Evolutionary conservation across 805 yeast species (phyloP), one percentile per base, ranked within the genome.

Genomic region (Nakazawaea populi): DNA sequence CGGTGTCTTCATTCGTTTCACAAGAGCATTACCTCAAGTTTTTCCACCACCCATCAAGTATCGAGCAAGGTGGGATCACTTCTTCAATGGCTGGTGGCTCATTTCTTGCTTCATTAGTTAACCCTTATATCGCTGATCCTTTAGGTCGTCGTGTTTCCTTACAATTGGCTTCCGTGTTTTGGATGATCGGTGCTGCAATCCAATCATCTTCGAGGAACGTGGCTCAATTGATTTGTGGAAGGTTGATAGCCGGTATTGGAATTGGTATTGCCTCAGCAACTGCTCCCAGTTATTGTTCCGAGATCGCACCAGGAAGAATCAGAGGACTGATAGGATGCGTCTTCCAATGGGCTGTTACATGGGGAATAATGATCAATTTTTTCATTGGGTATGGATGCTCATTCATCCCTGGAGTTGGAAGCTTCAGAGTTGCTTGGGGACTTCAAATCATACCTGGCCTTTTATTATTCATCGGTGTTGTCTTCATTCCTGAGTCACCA

Each of bases 191-290:
- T 40, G 77, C 72, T 10, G 62, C 72, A 32, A 72, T 80, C 47
- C 83, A 80, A 59, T 64, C 77, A 44, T 73, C 82, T 6, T 60
- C 80, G 3, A 63, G 56, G 47, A 46, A 52, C 1, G 65, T 78
- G 24, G 82, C 79, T 11, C 84, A 79, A 56, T 62, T 80, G 38
- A 77, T 76, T 53, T 82, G 76, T 38, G 84, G 85, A 10, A 67
- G 84, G 52, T 67, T 79, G 29, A 58, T 80, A 45, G 82, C 79
- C 56, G 85, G 85, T 28, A 58, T 77, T 14, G 79, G 77, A 28
- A 67, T 80, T 48, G 84, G 85, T n/a, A 78, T 77, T 56, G 75
- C 84, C 7, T 74, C 77, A 8, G 78, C 79, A 14, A 69, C 75
- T 53, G 83, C 83, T 6, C 84, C 84, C 11, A 69, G 77, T 47